Evolutionary conservation across 129 eudicot genomes (phyloP), one percentile per base, ranked within the genome.

Genomic region (Artemisia argyi): DNA sequence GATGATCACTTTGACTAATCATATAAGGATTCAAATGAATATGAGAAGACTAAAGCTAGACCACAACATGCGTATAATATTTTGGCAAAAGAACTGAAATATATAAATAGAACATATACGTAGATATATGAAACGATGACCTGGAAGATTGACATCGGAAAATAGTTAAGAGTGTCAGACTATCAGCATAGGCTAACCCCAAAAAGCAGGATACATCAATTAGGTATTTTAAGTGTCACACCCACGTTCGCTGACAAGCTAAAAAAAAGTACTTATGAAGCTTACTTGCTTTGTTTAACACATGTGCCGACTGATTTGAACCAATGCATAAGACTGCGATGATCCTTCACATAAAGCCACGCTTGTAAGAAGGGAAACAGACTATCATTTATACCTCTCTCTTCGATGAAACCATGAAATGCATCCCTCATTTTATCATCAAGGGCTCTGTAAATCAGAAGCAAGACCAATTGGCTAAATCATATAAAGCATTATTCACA

Each of bases 321-420:
- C 96, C 97, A 94, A 20, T 79, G 89, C 89, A 88, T 62, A 78
- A 94, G 97, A 84, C 83, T 76, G 46, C 86, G 80, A 56, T 88
- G 98, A 77, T 94, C 97, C 81, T 94, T 94, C 62, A 94, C 97
- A 32, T 94, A 94, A 53, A 94, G 96, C 98, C 98, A 94, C 56
- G 97, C 97, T 86, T 88, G 98, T 71, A 94, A 83, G 73, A 90
- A 94, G 39, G 96, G 96, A 54, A 94, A 94, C 28, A 94, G 88
- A 67, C 68, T 79, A 71, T 90, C 97, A 61, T 79, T 83, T 76
- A 94, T 84, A 12, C 98, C 98, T 15, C 97, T 84, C 74, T 87
- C 96, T 78, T 84, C 91, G 30, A 94, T 84, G 80, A 72, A 90
- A 71, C 83, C 76, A 78, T 94, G 97, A 30, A 94, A 80, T 17